Percentiles rank a stretch among this genome's conserved stretches.
phyloP scores from a whole-genome alignment of 495 filamentous ascomycete genomes.

The Podospora sp. region DNA sequence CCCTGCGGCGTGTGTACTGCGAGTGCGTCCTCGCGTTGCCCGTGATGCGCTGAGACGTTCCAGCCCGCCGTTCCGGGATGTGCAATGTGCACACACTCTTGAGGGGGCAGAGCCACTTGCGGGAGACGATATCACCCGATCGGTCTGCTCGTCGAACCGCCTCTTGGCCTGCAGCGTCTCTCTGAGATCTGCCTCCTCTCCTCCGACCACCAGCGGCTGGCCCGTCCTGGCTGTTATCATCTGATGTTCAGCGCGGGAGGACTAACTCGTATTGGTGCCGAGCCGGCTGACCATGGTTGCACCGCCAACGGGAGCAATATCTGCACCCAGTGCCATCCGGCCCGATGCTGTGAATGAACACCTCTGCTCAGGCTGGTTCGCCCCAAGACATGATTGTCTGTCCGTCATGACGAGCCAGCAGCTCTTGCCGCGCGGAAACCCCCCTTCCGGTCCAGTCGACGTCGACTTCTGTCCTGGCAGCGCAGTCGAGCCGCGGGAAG shows the following conservation, averaged over 20 bases:
- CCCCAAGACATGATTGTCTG: slow-evolving; percentile 15
- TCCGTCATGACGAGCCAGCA: slow-evolving; percentile 13
- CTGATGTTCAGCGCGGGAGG: slow-evolving; percentile 5
- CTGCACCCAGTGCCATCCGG: slow-evolving; percentile 19
- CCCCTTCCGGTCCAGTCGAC: slow-evolving; percentile 24
- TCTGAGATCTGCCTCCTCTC: slow-evolving; percentile 11
- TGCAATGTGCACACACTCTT: background rate
- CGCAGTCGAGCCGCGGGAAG: background rate
- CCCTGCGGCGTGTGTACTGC: background rate
- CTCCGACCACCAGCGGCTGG: background rate
- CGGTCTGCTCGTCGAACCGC: background rate
- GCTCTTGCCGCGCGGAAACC: slow-evolving; percentile 25
- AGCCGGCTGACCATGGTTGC: slow-evolving; percentile 16
- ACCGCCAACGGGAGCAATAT: slow-evolving; percentile 26
- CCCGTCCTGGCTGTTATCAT: background rate
- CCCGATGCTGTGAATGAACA: slow-evolving; percentile 18
- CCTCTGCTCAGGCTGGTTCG: background rate
- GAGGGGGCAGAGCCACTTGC: background rate
- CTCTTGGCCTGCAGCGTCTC: slow-evolving; percentile 1
- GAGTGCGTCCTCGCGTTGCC: background rate
- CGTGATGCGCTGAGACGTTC: background rate
- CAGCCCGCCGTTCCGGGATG: background rate
- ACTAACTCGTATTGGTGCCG: slow-evolving; percentile 19
- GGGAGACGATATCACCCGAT: background rate
- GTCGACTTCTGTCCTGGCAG: background rate